Evolutionary conservation across 179 eudicot genomes (phyloP).

Genomic region (Monotropa hypopitys): DNA sequence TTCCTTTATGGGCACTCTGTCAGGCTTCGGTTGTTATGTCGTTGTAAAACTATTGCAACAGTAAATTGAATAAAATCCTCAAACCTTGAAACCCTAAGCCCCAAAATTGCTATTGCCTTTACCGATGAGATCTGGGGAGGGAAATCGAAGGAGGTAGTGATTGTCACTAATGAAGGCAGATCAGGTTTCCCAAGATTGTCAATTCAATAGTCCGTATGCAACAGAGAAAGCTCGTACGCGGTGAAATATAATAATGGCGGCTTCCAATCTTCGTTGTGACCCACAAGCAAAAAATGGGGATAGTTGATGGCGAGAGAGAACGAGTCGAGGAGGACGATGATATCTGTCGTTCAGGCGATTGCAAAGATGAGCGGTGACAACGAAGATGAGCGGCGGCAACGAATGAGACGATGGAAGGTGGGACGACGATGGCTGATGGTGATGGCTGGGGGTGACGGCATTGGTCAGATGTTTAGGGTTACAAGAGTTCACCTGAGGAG

Average conservation of each 20-base stretch:
- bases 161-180: slow-evolving; percentile 6
- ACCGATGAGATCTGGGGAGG: not conserved
- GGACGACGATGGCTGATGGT: too few relatives aligned
- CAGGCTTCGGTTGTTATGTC: not conserved
- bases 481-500: too few relatives aligned
- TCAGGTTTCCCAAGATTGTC: not conserved
- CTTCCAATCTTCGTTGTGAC: not conserved
- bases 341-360: too few relatives aligned
- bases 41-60: not conserved
- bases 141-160: not conserved
- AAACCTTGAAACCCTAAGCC: slow-evolving; percentile 5
- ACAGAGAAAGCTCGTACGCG: not conserved
- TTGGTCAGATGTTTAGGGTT: too few relatives aligned
- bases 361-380: too few relatives aligned
- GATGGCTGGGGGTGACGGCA: too few relatives aligned
- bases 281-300: not conserved
- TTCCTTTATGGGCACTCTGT: too few relatives aligned
- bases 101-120: not conserved
- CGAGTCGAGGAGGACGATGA: too few relatives aligned
- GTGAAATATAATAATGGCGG: not conserved
- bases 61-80: not conserved
- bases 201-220: not conserved
- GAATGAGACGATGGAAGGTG: too few relatives aligned
- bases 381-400: too few relatives aligned
- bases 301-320: too few relatives aligned